Base-by-base conservation (phyloP, 129 eudicot genomes). In the Lactuca sativa region DNA sequence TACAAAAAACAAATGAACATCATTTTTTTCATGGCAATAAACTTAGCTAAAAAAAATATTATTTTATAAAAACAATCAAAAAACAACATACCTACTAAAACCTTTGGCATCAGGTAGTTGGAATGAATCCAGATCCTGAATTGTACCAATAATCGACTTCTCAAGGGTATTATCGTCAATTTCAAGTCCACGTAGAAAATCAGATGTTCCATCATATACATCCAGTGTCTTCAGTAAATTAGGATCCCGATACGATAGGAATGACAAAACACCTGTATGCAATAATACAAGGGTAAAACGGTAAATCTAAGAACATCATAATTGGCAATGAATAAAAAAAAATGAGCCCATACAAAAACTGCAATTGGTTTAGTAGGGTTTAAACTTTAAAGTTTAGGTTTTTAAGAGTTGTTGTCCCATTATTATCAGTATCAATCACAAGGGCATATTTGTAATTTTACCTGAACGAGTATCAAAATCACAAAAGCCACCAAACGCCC, bases 401-500 rank as follows among this genome's bases (percentile, higher is more conserved):
- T 25, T 25, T 25, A 25, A 25, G 2, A 2, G 30, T 25, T 25
- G 30, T 25, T 25, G 2, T 25, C 30, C 30, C 21, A 18, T 18
- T 25, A 25, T 25, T 25, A 25, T 25, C 21, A 21, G 21, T 25
- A 25, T 25, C 30, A 25, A 8, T 40, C 7, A 5, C 2, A 43
- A 4, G 52, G 52, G 52, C 52, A 12, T 10, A 9, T 47, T 47
- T 47, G 52, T 11, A 47, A 25, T 12, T 12, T 51, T 78, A 90
- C 97, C 97, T 70, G 97, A 90, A 56, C 88, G 95, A 54, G 97
- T 69, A 80, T 90, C 89, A 57, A 90, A 85, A 78, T 81, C 89
- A 70, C 97, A 90, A 58, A 90, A 87, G 59, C 91, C 95, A 17
- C 97, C 97, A 85, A 87, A 87, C 49, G 97, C 95, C 57, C 97